Evolutionary conservation across 441 rosid species (phyloP).

Genomic region (Aquilaria agallochum): DNA sequence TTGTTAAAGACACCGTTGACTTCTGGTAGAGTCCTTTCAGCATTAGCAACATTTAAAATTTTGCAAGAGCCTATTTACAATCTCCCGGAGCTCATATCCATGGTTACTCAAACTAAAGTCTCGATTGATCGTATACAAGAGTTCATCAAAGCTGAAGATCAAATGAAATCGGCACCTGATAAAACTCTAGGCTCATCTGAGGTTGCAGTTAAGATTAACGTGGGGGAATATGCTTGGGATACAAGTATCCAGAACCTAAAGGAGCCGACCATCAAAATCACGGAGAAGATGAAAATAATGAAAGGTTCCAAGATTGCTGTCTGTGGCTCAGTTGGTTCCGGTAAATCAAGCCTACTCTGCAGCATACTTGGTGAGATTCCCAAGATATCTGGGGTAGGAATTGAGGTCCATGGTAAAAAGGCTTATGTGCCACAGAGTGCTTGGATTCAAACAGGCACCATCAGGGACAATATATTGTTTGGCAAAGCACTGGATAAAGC

Average conservation of each 20-base stretch:
- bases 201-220: conserved; percentile 32
- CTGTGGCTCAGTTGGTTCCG: conserved; percentile 64
- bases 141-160: conserved; percentile 48
- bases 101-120: conserved; percentile 61
- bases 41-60: conserved; percentile 66
- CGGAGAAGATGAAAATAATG: conserved; percentile 32
- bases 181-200: conserved; percentile 18
- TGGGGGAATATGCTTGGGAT: conserved; percentile 53
- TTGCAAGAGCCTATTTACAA: conserved; percentile 67
- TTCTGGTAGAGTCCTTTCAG: conserved; percentile 57
- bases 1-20: conserved; percentile 38
- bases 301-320: conserved; percentile 56
- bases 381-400: conserved; percentile 41
- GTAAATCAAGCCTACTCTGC: conserved; percentile 51
- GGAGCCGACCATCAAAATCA: conserved; percentile 33
- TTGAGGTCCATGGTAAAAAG: conserved; percentile 38
- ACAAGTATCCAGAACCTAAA: conserved; percentile 17
- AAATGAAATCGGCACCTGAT: conserved; percentile 24
- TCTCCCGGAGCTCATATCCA: conserved; percentile 62
- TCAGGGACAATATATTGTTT: conserved; percentile 55
- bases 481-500: conserved; percentile 38
- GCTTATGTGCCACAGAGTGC: conserved; percentile 70
- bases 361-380: conserved; percentile 65
- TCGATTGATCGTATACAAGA: conserved; percentile 50
- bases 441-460: conserved; percentile 69